phyloP scores from a whole-genome alignment of 192 early-diverging fungal genomes.

The Allomyces javanicus region DNA sequence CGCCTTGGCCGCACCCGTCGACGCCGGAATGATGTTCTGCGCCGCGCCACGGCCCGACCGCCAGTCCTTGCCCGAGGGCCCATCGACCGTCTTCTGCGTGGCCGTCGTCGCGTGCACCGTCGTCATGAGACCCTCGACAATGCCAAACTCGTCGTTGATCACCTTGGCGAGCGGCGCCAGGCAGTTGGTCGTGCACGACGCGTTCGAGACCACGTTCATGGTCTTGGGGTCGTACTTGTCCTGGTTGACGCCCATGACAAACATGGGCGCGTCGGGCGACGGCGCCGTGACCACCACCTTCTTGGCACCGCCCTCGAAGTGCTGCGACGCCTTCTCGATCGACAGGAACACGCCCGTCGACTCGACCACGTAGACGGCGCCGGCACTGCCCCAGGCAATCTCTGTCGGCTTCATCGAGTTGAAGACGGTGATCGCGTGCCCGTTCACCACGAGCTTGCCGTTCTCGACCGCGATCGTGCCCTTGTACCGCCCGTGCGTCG shows the following conservation, averaged over 20 bases:
- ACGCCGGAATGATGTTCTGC: constrained; percentile 96
- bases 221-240: constrained; percentile 64
- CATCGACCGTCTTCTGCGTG: constrained; percentile 99
- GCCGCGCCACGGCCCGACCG: constrained; percentile 86
- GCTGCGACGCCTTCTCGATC: constrained; percentile 59
- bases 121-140: constrained; percentile 94
- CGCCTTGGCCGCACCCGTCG: constrained; percentile 97
- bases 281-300: constrained; percentile 98
- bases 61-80: constrained; percentile 94
- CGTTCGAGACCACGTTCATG: constrained; percentile 84
- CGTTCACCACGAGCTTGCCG: constrained; percentile 81
- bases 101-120: constrained; percentile 96
- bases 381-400: constrained; percentile 69
- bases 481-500: constrained; percentile 89
- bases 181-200: constrained; percentile 99
- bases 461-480: constrained; percentile 57
- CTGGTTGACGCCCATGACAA: constrained; percentile 91
- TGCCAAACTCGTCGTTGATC: constrained; percentile 86
- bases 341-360: constrained; percentile 98
- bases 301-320: constrained; percentile 87
- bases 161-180: constrained; percentile 94
- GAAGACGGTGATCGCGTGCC: constrained; percentile 53
- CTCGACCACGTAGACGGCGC: constrained; percentile 88
- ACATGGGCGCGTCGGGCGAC: constrained; percentile 92
- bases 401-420: constrained; percentile 55